phyloP scores from a whole-genome alignment of 2,329 filamentous ascomycete species.

The Exophiala dermatitidis region DNA sequence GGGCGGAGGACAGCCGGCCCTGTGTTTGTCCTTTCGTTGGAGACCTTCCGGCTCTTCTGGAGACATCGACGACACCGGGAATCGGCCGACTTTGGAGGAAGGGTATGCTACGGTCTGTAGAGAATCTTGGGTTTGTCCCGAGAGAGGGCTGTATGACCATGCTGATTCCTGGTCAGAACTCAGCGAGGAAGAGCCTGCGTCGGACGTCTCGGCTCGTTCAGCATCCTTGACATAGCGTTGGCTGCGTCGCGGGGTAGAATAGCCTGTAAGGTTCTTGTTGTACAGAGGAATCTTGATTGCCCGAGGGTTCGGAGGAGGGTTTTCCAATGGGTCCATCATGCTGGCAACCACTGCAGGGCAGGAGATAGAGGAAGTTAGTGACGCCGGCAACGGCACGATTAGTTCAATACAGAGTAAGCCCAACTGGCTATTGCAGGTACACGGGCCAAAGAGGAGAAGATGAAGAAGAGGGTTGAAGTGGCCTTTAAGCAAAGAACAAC shows the following conservation, averaged over 20 bases:
- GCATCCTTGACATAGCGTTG: slow-evolving; percentile 14
- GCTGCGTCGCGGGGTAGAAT: slow-evolving; percentile 17
- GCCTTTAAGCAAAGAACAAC: not conserved
- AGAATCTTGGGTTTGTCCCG: slow-evolving; percentile 7
- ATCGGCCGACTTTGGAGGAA: slow-evolving; percentile 7
- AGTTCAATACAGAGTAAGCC: not conserved
- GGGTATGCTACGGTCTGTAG: slow-evolving; percentile 16
- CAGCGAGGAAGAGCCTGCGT: slow-evolving; percentile 24
- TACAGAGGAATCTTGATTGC: slow-evolving; percentile 28
- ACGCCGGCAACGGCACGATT: slow-evolving; percentile 5
- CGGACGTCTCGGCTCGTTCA: slow-evolving; percentile 17
- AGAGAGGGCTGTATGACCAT: slow-evolving; percentile 19
- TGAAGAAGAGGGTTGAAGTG: not conserved
- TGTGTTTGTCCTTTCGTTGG: slow-evolving; percentile 25
- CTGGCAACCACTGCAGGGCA: not conserved
- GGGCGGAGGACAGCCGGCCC: slow-evolving; percentile 15
- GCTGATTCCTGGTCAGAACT: slow-evolving; percentile 19
- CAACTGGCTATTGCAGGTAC: too few species aligned
- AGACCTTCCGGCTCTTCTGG: slow-evolving; percentile 2
- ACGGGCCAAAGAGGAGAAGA: not conserved
- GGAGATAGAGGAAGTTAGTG: slow-evolving; percentile 1
- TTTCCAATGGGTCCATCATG: slow-evolving; percentile 15
- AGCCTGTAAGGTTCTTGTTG: slow-evolving; percentile 7
- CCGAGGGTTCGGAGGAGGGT: slow-evolving; percentile 19
- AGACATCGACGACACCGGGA: slow-evolving; percentile 1